These are phyloP conservation scores for Curvularia hawaiiensis DNA, from an alignment of 2,329 filamentous ascomycete genomes.

Conservation along the genomic window DNA sequence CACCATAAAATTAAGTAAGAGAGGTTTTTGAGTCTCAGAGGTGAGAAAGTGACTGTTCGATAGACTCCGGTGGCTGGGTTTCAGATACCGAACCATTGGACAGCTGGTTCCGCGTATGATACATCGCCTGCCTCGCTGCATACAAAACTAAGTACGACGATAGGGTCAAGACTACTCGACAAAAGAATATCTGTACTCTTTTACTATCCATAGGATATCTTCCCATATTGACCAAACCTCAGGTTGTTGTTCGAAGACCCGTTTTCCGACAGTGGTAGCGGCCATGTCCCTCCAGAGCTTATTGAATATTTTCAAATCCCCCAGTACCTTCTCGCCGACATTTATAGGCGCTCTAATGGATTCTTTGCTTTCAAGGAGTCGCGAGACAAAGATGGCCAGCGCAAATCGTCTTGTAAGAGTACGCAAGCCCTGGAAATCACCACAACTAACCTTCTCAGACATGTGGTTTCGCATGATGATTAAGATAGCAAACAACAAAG, in stretches of 20 bases:
- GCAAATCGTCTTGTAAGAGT: conserved; percentile 9
- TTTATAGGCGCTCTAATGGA: conserved; percentile 24
- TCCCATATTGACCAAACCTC: background rate
- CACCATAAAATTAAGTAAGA: background rate
- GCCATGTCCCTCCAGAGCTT: conserved; percentile 20
- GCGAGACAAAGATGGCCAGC: conserved; percentile 5
- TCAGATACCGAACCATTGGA: background rate
- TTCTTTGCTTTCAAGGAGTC: conserved; percentile 19
- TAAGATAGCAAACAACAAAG: conserved; percentile 5
- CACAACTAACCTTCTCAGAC: conserved; percentile 8
- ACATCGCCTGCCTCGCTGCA: background rate
- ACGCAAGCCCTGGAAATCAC: background rate
- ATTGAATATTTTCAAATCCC: conserved; percentile 17
- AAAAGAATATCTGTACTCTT: background rate
- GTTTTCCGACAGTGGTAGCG: background rate
- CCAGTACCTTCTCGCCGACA: conserved; percentile 10
- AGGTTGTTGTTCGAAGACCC: background rate
- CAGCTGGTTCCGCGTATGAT: background rate
- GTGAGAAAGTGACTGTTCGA: background rate
- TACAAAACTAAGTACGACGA: background rate
- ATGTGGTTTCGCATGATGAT: conserved; percentile 23
- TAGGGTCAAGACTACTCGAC: background rate
- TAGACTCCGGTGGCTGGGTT: background rate
- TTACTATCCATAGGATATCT: background rate
- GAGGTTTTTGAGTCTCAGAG: background rate